Conservation (phyloP, 352 stramenopile genomes). For the Thalassiosira mediterranea region DNA sequence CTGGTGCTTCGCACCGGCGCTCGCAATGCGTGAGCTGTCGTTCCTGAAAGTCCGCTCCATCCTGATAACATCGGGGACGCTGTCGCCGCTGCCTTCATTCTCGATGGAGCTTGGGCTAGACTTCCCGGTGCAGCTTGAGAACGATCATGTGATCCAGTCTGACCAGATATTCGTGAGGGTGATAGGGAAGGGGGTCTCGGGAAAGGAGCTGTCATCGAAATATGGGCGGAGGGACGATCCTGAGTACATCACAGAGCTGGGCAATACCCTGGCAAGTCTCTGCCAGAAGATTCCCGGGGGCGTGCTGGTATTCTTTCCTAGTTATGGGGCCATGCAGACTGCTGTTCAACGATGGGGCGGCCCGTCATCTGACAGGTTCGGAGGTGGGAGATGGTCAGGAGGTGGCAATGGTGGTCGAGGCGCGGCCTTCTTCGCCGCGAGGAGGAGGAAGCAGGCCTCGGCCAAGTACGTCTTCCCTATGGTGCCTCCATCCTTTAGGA, state of each 20-base stretch:
- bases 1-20: slow-evolving; percentile 97
- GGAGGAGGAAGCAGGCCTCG: slow-evolving; percentile 31
- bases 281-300: slow-evolving; percentile 93
- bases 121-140: slow-evolving; percentile 96
- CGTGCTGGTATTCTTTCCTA: slow-evolving; percentile 99
- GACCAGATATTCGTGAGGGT: slow-evolving; percentile 87
- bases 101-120: slow-evolving; percentile 95
- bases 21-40: slow-evolving; percentile 95
- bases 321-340: slow-evolving; percentile 93
- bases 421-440: slow-evolving; percentile 86
- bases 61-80: slow-evolving; percentile 93
- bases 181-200: slow-evolving; percentile 91
- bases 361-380: slow-evolving; percentile 38
- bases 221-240: slow-evolving; percentile 92
- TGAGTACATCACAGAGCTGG: slow-evolving; percentile 94
- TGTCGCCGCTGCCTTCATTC: slow-evolving; percentile 95
- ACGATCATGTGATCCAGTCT: slow-evolving; percentile 93
- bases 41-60: slow-evolving; percentile 88
- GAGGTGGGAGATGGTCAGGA: slow-evolving; percentile 9
- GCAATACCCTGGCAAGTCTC: slow-evolving; percentile 95
- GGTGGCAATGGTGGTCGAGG: slow-evolving; percentile 15
- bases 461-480: slow-evolving; percentile 43
- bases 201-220: slow-evolving; percentile 92
- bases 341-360: slow-evolving; percentile 79
- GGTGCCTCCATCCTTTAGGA: slow-evolving; percentile 36